A percentile compares a stretch with the other conserved stretches of the same genome.
Evolutionary conservation across 495 filamentous ascomycete genomes (phyloP).

Genomic region (Letharia lupina): DNA sequence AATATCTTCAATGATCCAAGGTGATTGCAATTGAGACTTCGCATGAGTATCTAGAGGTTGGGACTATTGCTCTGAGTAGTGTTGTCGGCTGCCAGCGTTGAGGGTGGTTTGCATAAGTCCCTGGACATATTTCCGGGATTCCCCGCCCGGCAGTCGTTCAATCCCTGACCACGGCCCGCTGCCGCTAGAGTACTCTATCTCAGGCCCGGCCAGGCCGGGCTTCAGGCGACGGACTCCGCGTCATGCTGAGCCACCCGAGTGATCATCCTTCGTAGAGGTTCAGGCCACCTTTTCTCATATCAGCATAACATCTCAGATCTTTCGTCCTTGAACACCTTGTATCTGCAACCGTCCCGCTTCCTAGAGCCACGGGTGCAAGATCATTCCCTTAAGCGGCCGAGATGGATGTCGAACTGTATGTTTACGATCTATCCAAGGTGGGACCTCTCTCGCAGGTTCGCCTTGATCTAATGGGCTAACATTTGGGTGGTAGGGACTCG

Average conservation of each 20-base stretch:
- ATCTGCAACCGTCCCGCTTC: not conserved
- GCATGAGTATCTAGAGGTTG: not conserved
- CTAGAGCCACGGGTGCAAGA: not conserved
- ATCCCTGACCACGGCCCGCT: too few species aligned
- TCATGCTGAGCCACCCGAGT: not conserved
- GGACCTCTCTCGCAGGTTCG: conserved; percentile 14
- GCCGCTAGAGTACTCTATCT: too few species aligned
- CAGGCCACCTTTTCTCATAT: not conserved
- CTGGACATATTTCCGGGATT: too few species aligned
- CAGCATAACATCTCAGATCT: too few species aligned
- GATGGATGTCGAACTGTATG: conserved; percentile 90
- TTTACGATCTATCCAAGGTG: conserved; percentile 87
- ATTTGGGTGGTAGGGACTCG: conserved; percentile 30
- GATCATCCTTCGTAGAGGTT: not conserved
- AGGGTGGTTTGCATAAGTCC: too few species aligned
- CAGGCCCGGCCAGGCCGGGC: too few species aligned
- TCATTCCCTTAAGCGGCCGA: not conserved
- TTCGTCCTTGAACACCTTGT: not conserved
- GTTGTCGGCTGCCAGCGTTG: too few species aligned
- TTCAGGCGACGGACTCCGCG: not conserved
- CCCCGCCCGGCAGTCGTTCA: too few species aligned
- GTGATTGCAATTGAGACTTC: not conserved
- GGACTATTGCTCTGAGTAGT: too few species aligned
- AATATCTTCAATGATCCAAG: not conserved
- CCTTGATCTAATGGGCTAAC: conserved; percentile 15